Base-by-base conservation (phyloP, 257 asterid genomes). In the Fraxinus pennsylvanica region DNA sequence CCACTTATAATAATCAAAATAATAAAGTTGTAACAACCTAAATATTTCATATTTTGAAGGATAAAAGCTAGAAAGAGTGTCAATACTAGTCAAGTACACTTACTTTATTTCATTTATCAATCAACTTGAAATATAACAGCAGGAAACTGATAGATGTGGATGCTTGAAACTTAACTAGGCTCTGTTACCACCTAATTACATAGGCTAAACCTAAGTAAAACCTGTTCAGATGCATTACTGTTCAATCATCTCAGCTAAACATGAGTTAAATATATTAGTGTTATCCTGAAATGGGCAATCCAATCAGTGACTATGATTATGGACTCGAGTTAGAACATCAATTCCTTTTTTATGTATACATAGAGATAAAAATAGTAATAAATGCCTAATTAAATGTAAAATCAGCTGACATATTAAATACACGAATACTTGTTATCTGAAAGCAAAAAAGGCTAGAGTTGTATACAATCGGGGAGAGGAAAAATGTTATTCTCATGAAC, bases 171-270 rank as follows among this genome's bases (percentile, higher is more conserved):
- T 15, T 29, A 19, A 30, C 21, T 52, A 4, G 9, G 21, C 22
- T 15, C 17, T 4, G 8, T 19, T 52, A 52, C 63, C 2, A 15
- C 12, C 30, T 45, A 47, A 9, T n/a, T 45, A 25, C n/a, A 22
- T 3, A 17, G 63, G 21, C 63, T 15, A 4, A 15, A 52, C 61
- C 61, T 15, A 52, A 15, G 63, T 52, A 52, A 19, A 52, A 52
- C 99, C 97, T 39, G 2, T 9, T 39, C 45, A 1, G 45, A 9
- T 39, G 45, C 13, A 39, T 9, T 39, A 39, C 45, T 9, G 10
- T 9, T 39, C 45, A 39, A 39, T 39, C 13, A 39, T 39, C 45
- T 35, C 12, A 6, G 12, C 45, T 1, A 39, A 39, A 39, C 45
- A 39, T 7, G 45, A 39, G 45, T 1, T 12, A 39, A 39, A 35